A percentile compares a stretch with the other conserved stretches of the same genome.
These are phyloP conservation scores for Neostapfia colusana DNA, from an alignment of 176 grass and related monocot genomes.

Conservation along the genomic window DNA sequence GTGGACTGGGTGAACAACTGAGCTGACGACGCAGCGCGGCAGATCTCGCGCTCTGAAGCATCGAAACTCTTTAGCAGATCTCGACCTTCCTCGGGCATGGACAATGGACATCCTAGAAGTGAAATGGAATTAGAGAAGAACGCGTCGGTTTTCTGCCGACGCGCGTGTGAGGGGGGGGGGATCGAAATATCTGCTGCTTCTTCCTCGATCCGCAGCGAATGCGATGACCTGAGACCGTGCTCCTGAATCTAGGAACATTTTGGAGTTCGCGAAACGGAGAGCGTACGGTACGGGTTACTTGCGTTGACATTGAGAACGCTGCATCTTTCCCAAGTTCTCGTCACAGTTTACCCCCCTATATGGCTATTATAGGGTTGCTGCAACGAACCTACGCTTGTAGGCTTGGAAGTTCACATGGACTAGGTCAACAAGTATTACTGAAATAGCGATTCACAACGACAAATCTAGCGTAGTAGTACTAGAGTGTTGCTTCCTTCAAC, in stretches of 20 bases:
- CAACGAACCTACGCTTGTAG: conserved; percentile 48
- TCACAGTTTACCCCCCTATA: background rate
- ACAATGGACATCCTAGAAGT: background rate
- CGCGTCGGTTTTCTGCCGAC: background rate
- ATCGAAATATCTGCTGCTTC: conserved; percentile 4
- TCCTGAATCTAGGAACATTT: conserved; percentile 34
- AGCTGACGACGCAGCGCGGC: conserved; percentile 1
- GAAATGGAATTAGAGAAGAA: background rate
- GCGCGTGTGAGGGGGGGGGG: background rate
- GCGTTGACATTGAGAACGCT: conserved; percentile 36
- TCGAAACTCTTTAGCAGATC: background rate
- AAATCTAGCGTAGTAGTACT: background rate
- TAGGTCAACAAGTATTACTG: conserved; percentile 33
- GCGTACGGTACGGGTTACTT: background rate
- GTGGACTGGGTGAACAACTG: background rate
- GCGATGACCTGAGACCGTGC: background rate
- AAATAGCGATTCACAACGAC: background rate
- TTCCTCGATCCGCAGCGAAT: background rate
- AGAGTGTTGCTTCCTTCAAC: background rate
- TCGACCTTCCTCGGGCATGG: background rate
- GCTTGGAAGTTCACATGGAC: conserved; percentile 19
- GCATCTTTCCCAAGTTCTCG: background rate
- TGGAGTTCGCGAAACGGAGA: conserved; percentile 2
- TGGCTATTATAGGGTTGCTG: conserved; percentile 18
- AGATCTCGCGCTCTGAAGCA: background rate